Base-by-base conservation (phyloP, 2,329 filamentous ascomycete genomes). In the Fusarium nelsonii region DNA sequence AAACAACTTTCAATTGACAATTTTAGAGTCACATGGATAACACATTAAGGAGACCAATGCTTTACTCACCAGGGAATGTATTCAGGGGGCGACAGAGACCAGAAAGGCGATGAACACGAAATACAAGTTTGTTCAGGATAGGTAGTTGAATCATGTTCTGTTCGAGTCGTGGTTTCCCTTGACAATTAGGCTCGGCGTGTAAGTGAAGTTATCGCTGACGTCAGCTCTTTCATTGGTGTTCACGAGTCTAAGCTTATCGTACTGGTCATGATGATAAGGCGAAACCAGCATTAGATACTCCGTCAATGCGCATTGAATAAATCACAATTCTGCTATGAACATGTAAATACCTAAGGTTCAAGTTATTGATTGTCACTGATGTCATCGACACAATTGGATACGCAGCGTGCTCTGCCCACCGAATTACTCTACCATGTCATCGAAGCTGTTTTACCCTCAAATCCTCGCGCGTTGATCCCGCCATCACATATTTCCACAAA, bases 401-500 rank as follows among this genome's bases (percentile, higher is more conserved):
- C 44, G 30, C 65, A 51, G 20, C 55, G 70, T 33, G 61, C 48
- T 50, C 74, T 81, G 20, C 79, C 79, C 2, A 69, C 71, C 2
- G 79, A 81, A 69, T 67, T 81, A 46, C 65, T 81, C 40, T 73
- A 77, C 46, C 73, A 77, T 55, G 66, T 81, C 60, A 75, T 81
- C 62, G 78, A 81, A 43, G 69, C 70, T 49, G 75, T 80, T 18
- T 70, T 79, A 37, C 79, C 78, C n/a, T 59, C 70, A 14, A 78
- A 78, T 55, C 68, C 70, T 3, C 33, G 65, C 9, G 67, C 68
- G 23, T 63, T 82, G 46, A 64, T 85, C 4, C 75, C 77, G 12
- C 74, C 80, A 4, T 78, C 78, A 3, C 77, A 85, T 64, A 69
- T 76, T 18, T 78, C 79, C 20, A 83, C 82, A 11, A 79, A 79